These are phyloP conservation scores for Suhomyces yuchorum DNA, from an alignment of 1,139 yeast species.

Conservation along the genomic window DNA sequence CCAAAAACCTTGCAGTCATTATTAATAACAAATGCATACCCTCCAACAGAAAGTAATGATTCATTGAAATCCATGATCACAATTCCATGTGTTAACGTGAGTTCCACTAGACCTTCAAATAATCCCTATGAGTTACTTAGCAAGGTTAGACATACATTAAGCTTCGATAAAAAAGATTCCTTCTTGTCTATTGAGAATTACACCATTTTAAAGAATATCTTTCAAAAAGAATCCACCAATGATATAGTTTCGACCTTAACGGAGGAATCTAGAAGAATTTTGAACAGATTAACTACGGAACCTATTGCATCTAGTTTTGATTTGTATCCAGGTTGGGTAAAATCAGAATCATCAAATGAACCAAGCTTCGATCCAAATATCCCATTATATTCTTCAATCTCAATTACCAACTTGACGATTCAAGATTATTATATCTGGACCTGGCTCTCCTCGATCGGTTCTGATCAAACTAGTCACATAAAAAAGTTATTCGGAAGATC, in stretches of 20 bases:
- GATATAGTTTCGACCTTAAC: constrained; percentile 68
- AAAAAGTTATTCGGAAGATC: constrained; percentile 79
- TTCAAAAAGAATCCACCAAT: constrained; percentile 58
- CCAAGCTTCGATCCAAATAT: constrained; percentile 36
- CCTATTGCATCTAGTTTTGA: constrained; percentile 42
- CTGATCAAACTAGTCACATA: constrained; percentile 68
- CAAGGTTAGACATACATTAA: constrained; percentile 64
- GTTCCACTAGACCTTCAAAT: constrained; percentile 61
- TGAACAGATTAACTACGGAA: constrained; percentile 57
- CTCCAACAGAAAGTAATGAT: constrained; percentile 51
- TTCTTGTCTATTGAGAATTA: constrained; percentile 80
- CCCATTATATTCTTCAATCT: constrained; percentile 50
- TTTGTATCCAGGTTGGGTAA: constrained; percentile 50
- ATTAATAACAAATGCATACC: constrained; percentile 64
- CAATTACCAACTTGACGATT: constrained; percentile 64
- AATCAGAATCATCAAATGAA: constrained; percentile 23
- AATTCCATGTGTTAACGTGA: constrained; percentile 63
- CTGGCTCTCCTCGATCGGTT: constrained; percentile 78
- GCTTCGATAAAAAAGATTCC: constrained; percentile 68
- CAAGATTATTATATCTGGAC: constrained; percentile 92
- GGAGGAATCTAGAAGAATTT: constrained; percentile 69
- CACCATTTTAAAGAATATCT: constrained; percentile 70
- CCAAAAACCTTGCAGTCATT: constrained; percentile 67
- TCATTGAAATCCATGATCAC: constrained; percentile 43
- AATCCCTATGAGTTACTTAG: constrained; percentile 48